A percentile compares a stretch with the other conserved stretches of the same genome.
phyloP scores from a whole-genome alignment of 306 rosid genomes.

The Malus domestica region DNA sequence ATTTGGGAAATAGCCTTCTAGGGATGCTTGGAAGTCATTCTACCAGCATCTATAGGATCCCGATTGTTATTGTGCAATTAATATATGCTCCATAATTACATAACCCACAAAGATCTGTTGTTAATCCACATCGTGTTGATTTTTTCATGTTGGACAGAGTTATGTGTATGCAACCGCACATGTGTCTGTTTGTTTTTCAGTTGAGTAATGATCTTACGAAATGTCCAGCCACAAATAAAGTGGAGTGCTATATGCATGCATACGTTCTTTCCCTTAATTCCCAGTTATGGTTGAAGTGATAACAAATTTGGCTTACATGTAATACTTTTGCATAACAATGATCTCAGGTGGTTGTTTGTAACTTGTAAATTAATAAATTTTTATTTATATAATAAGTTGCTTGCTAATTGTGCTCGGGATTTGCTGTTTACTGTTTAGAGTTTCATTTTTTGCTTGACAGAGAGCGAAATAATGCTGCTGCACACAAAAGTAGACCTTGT shows the following conservation, averaged over 20 bases:
- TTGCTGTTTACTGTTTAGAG: constrained; percentile 9
- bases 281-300: neutral
- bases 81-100: neutral
- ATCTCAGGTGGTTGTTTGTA: neutral
- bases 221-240: neutral
- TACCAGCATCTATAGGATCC: neutral
- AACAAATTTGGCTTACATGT: neutral
- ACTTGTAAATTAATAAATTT: neutral
- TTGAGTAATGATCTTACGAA: neutral
- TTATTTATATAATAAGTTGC: neutral
- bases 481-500: constrained; percentile 90
- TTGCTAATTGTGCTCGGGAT: neutral
- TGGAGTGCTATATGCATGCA: neutral
- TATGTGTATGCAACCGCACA: neutral
- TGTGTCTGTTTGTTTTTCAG: neutral
- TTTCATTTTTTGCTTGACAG: constrained; percentile 36
- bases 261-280: neutral
- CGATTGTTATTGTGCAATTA: neutral
- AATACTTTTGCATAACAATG: neutral
- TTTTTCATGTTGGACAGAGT: neutral
- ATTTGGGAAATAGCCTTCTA: neutral
- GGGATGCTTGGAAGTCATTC: neutral
- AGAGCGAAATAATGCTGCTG: constrained; percentile 47
- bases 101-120: neutral
- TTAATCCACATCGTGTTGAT: neutral